phyloP scores from a whole-genome alignment of 2,329 filamentous ascomycete genomes.

The Fusarium beomiforme region DNA sequence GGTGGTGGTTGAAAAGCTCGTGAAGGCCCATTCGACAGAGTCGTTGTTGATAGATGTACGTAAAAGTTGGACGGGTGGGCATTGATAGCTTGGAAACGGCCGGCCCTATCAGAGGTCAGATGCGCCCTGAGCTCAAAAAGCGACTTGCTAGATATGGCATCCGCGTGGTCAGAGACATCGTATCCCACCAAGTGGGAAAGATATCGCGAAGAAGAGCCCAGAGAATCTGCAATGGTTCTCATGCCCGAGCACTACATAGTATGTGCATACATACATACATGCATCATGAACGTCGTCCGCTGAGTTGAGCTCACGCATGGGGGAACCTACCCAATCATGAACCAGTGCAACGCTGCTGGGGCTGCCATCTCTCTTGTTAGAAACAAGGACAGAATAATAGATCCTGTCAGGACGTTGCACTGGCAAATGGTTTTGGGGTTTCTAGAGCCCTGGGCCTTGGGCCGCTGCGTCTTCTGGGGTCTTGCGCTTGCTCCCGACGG shows the following conservation, averaged over 20 bases:
- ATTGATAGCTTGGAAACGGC: slow-evolving; percentile 19
- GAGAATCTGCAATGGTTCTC: background rate
- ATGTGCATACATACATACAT: background rate
- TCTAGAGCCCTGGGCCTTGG: slow-evolving; percentile 34
- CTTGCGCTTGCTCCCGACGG: slow-evolving; percentile 50
- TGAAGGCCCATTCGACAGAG: slow-evolving; percentile 17
- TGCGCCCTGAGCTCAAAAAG: slow-evolving; percentile 16
- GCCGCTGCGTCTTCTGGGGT: slow-evolving; percentile 44
- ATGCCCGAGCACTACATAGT: background rate
- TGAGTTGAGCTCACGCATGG: background rate
- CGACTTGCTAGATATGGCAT: slow-evolving; percentile 24
- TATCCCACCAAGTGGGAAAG: slow-evolving; percentile 9
- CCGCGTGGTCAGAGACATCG: slow-evolving; percentile 16
- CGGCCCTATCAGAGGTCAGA: slow-evolving; percentile 30
- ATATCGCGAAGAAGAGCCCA: background rate
- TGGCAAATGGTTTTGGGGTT: slow-evolving; percentile 26
- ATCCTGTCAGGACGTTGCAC: slow-evolving; percentile 28
- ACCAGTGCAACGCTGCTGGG: slow-evolving; percentile 15
- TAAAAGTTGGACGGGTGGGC: slow-evolving; percentile 20
- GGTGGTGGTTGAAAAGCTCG: slow-evolving; percentile 23
- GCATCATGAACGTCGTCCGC: background rate
- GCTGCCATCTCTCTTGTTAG: slow-evolving; percentile 5
- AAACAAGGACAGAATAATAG: slow-evolving; percentile 27
- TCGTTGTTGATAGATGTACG: slow-evolving; percentile 11
- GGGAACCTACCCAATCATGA: slow-evolving; percentile 17